Evolutionary conservation across 1,284 basidiomycete genomes (phyloP).

Genomic region (Ustilago sp.): DNA sequence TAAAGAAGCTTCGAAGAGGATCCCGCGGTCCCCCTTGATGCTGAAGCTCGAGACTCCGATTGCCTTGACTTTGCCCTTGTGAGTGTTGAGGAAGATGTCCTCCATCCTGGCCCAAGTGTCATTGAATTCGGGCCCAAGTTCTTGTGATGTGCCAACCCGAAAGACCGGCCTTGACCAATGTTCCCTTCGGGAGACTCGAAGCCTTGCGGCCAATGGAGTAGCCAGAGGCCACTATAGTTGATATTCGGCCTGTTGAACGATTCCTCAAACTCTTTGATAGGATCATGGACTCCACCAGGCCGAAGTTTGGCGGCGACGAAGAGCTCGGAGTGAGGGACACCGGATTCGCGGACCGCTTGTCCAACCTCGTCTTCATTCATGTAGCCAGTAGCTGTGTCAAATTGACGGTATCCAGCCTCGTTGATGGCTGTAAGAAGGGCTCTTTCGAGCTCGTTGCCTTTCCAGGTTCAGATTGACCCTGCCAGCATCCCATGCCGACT

Average conservation of each 20-base stretch:
- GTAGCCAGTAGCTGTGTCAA: constrained; percentile 59
- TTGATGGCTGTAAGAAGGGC: constrained; percentile 38
- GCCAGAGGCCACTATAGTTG: constrained; percentile 74
- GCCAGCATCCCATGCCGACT: constrained; percentile 59
- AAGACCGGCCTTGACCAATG: constrained; percentile 12
- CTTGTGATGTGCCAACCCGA: constrained; percentile 37
- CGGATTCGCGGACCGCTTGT: constrained; percentile 79
- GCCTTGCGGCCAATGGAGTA: constrained; percentile 62
- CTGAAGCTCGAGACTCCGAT: constrained; percentile 75
- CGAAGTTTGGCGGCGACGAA: constrained; percentile 88
- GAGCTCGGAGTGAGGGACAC: constrained; percentile 80
- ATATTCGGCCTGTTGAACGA: constrained; percentile 79
- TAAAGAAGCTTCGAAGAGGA: too few species aligned
- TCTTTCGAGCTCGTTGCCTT: constrained; percentile 33
- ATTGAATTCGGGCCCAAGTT: constrained; percentile 46
- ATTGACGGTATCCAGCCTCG: constrained; percentile 57
- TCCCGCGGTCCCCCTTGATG: too few species aligned
- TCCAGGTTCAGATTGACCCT: constrained; percentile 45
- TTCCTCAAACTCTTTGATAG: constrained; percentile 74
- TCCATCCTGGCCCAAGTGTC: constrained; percentile 64
- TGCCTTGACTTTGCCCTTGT: constrained; percentile 56
- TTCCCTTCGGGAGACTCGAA: constrained; percentile 10
- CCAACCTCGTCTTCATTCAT: constrained; percentile 87
- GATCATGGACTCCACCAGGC: constrained; percentile 70
- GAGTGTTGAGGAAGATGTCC: constrained; percentile 58